Evolutionary conservation across 345 rosid genomes (phyloP).

Genomic region (Salix brachista): DNA sequence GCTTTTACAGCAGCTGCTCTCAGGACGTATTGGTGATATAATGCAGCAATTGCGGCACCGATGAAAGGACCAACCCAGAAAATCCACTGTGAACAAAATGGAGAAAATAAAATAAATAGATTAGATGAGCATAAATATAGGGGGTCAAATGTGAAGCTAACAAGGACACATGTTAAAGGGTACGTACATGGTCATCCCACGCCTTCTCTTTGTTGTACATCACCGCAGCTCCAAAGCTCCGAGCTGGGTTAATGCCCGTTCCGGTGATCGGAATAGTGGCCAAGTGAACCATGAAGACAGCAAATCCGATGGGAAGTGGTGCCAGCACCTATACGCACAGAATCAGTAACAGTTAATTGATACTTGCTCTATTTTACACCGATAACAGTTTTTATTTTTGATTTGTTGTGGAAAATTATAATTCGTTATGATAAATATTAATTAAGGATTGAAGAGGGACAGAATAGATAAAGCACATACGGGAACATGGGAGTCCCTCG

Average conservation of each 20-base stretch:
- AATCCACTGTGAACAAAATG: constrained; percentile 29
- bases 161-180: background rate
- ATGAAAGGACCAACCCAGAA: constrained; percentile 52
- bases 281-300: constrained; percentile 47
- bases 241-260: constrained; percentile 45
- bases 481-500: constrained; percentile 47
- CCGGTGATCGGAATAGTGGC: constrained; percentile 47
- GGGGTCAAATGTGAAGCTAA: too few species aligned
- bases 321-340: constrained; percentile 28
- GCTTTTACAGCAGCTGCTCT: constrained; percentile 39
- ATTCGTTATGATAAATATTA: too few species aligned
- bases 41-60: constrained; percentile 41
- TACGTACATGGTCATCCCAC: constrained; percentile 44
- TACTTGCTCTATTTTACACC: too few species aligned
- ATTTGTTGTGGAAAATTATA: too few species aligned
- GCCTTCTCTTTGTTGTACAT: constrained; percentile 33
- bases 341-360: too few species aligned
- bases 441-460: background rate
- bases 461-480: constrained; percentile 6
- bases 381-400: too few species aligned
- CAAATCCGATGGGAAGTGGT: constrained; percentile 46
- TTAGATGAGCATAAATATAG: background rate
- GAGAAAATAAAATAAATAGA: background rate
- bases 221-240: constrained; percentile 45
- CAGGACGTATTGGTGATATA: constrained; percentile 36